Base-by-base conservation (phyloP, 192 early-diverging fungal genomes). In the Linnemannia elongata region DNA sequence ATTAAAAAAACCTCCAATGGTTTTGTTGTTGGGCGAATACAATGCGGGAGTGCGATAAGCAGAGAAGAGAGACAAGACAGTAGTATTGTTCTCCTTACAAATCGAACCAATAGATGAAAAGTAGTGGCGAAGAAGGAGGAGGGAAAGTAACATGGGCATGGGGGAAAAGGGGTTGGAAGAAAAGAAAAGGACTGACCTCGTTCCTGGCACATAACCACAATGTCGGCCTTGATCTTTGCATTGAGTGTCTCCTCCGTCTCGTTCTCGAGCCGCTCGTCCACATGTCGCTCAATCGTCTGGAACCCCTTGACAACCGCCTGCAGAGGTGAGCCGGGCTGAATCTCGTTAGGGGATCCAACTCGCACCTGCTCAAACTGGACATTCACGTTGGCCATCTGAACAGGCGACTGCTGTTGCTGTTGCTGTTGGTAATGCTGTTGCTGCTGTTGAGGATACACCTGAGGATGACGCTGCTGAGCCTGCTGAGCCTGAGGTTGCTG, bases 201-300 rank as follows among this genome's bases (percentile, higher is more conserved):
- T 79, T 95, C 94, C 78, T 93, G 94, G 74, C 95, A 96, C 69
- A 94, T 88, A 57, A 93, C 92, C 75, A 96, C 94, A 44, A 96
- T 79, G 81, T 96, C 95, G 2, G 94, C 95, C 75, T 93, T 93
- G 82, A 93, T 90, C 80, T 91, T 92, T 73, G 90, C 87, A 83
- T 91, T 91, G 6, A 96, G 89, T 9, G 94, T 93, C 35, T 89
- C 89, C 80, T 86, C 89, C 68, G 88, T 93, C 79, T 94, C 92
- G 66, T 90, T 83, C 77, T 91, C 87, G 6, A 90, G 77, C 27
- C 76, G 55, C 17, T 82, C 77, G 63, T 90, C 89, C 39, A 88
- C 75, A 45, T 87, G 85, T n/a, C 85, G 79, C 45, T 87, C 85
- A 75, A 87, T 87, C 10, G 85, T 87, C 79, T 87, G 76, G 54